Evolutionary conservation across 1,284 basidiomycete species (phyloP), one percentile per base, ranked within the genome.

Genomic region (Rhizoctonia solani): DNA sequence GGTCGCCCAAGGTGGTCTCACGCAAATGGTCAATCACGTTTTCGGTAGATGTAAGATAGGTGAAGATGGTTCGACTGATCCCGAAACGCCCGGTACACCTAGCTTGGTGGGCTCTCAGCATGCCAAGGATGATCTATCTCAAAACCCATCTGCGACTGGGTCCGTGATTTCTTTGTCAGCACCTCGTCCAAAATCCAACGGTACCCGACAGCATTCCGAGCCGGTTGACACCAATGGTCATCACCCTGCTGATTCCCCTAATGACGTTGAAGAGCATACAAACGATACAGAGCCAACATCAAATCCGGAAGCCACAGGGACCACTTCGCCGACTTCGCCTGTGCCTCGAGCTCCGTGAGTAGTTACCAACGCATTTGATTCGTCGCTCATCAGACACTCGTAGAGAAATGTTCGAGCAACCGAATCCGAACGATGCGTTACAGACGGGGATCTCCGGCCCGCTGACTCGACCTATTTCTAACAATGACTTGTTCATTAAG

Each of bases 11-110:
- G 95, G 95, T 21, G 93, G 95, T 16, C 83, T 98, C 16, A 95
- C 93, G 0, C 95, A 98, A 77, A 98, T 98, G 88, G 93, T 98
- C 1, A 91, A 96, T 74, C 94, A 96, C 74, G 88, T 98, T 65
- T 98, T 98, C 77, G 84, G 89, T 6, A 85, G 95, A 11, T 69
- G 70, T 32, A 68, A 70, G 47, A 37, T 70, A 37, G 54, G 58
- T 13, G 49, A 37, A 34, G 41, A 49, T 30, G 9, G 13, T 8
- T 11, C 19, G 32, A 13, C 21, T n/a, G 58, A 49, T n/a, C n/a
- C 29, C n/a, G 25, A 30, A 16, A 25, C 47, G 32, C 46, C 27
- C 3, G 39, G 46, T 41, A 29, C 29, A 50, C 58, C 58, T 9
- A 47, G 44, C 6, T 61, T 47, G 58, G 29, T 44, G 11, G 58